Evolutionary conservation across 2,329 filamentous ascomycete species (phyloP), one percentile per base, ranked within the genome.

Genomic region (Epichloe scottii): DNA sequence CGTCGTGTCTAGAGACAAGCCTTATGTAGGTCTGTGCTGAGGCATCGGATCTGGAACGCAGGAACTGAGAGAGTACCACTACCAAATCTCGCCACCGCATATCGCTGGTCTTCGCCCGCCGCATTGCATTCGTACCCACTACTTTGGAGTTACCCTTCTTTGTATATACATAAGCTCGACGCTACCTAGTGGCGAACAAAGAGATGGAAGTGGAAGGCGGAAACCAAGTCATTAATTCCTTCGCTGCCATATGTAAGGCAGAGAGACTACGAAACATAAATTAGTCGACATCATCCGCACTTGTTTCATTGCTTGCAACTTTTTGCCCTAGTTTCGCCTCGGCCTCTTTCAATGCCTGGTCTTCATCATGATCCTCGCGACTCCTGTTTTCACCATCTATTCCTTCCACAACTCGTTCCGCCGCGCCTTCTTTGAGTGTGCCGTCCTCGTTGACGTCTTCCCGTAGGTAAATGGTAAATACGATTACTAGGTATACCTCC

Each of bases 401-500:
- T 3, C 49, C 50, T 43, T 58, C 58, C 0, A 53, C 51, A 4
- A 54, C 54, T 10, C 56, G 62, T 40, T 66, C 62, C 17, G 62
- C 64, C 0, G 68, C 68, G 0, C 64, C 65, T 12, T 59, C 56
- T 58, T 78, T 81, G 8, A 82, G 61, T 1, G 71, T 72, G 1
- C 78, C 79, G 48, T 81, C 72, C 53, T 81, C 76, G 56, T 79
- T 74, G 35, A 83, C 69, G 54, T 85, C 75, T 45, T 87, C 82
- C 51, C 79, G 82, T 8, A 84, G 77, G 53, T 93, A 75, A 4
- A 96, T 72, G 17, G 83, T 85, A 64, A 97, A 91, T 5, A 89
- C 68, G 15, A 97, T 74, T 44, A 91, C 87, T 33, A 95, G 80
- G 59, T 95, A 87, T 15, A 87, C 77, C 35, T 87, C 78, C 46